phyloP scores from a whole-genome alignment of 2,329 filamentous ascomycete species.

The Polytolypa hystricis region DNA sequence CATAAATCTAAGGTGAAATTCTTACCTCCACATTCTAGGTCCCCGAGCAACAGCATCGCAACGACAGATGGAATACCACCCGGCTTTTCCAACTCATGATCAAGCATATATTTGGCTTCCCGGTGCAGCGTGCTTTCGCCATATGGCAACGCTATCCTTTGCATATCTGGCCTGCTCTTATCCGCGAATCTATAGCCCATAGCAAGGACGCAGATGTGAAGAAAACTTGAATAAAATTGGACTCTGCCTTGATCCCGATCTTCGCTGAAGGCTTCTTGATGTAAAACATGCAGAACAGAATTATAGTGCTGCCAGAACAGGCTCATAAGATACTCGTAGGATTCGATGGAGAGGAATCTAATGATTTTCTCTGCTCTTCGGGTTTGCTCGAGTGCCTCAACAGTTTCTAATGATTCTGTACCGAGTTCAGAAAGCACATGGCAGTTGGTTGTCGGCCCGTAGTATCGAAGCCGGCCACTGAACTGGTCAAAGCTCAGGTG shows the following conservation, averaged over 20 bases:
- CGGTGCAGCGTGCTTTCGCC: not conserved
- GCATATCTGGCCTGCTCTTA: not conserved
- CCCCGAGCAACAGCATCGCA: not conserved
- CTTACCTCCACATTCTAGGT: not conserved
- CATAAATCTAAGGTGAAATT: not conserved
- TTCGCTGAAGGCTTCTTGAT: not conserved
- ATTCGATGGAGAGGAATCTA: not conserved
- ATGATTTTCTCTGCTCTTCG: not conserved
- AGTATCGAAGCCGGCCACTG: not conserved
- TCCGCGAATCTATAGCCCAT: not conserved
- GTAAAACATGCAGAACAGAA: not conserved
- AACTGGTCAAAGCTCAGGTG: not conserved
- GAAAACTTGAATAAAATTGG: not conserved
- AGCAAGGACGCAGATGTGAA: not conserved
- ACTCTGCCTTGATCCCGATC: not conserved
- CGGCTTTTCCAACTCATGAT: not conserved
- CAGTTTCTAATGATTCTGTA: not conserved
- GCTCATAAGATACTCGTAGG: not conserved
- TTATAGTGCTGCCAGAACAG: not conserved
- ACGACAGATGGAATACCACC: not conserved
- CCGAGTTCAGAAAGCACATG: not conserved
- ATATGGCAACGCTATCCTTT: not conserved
- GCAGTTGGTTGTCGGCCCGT: not conserved
- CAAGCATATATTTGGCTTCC: not conserved
- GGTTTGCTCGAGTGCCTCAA: not conserved